Conservation (phyloP, 371 early-diverging fungal species). For the Coelomomyces lativittatus region DNA sequence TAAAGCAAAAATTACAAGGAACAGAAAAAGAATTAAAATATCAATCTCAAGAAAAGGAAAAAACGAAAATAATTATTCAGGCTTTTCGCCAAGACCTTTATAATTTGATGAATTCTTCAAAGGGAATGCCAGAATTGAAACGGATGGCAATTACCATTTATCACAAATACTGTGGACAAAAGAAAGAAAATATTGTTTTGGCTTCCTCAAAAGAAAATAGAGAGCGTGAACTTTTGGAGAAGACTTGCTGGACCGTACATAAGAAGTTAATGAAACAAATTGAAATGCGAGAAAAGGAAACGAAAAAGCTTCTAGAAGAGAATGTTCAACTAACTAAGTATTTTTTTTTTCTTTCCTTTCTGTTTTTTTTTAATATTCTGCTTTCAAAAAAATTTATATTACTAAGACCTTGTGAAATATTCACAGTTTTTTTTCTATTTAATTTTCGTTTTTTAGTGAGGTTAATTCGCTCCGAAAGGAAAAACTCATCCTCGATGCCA, state of each 20-base stretch:
- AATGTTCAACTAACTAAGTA: conserved; percentile 6
- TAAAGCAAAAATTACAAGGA: conserved; percentile 6
- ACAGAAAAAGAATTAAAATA: conserved; percentile 28
- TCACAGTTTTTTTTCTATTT: background rate
- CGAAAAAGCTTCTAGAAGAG: conserved; percentile 23
- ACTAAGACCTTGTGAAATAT: background rate
- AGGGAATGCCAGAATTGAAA: conserved; percentile 24
- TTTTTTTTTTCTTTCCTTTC: no score
- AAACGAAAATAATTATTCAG: conserved; percentile 10
- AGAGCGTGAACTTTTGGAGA: conserved; percentile 26
- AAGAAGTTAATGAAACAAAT: conserved; percentile 20
- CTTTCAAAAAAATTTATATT: background rate
- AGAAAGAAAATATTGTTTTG: no score
- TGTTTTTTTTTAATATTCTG: no score
- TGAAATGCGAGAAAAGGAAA: conserved; percentile 13
- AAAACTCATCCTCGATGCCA: background rate
- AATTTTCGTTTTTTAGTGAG: background rate
- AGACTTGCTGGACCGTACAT: conserved; percentile 18
- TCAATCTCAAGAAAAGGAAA: conserved; percentile 19
- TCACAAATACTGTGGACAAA: conserved; percentile 22
- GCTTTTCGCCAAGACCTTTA: conserved; percentile 10
- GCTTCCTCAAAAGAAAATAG: conserved; percentile 7
- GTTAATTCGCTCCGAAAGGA: background rate
- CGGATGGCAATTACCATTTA: conserved; percentile 10
- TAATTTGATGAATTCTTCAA: conserved; percentile 13